phyloP scores from a whole-genome alignment of 2,329 filamentous ascomycete genomes.

The Epichloe hybrida region DNA sequence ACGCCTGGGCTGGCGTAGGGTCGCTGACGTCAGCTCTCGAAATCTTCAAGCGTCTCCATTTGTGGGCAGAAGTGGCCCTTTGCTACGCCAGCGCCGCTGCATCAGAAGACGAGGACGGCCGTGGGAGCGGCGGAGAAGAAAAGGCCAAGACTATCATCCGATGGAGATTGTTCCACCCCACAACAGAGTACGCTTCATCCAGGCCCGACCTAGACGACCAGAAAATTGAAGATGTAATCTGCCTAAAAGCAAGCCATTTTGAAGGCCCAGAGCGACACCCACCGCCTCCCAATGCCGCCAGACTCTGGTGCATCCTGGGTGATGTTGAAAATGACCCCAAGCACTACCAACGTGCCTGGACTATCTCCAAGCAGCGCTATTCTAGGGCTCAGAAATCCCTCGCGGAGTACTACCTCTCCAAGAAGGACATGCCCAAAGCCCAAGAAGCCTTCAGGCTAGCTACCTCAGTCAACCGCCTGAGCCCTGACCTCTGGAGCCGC shows the following conservation, averaged over 20 bases:
- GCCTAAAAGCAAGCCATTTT: constrained; percentile 40
- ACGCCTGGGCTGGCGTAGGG: constrained; percentile 81
- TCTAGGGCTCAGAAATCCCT: constrained; percentile 79
- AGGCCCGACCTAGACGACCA: constrained; percentile 34
- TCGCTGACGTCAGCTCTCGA: constrained; percentile 82
- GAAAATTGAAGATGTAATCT: constrained; percentile 38
- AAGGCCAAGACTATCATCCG: constrained; percentile 68
- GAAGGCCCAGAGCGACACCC: constrained; percentile 53
- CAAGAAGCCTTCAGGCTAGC: constrained; percentile 67
- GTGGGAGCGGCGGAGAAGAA: constrained; percentile 52
- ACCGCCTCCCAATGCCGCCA: constrained; percentile 67
- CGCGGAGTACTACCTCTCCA: constrained; percentile 60
- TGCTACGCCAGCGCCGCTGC: constrained; percentile 57
- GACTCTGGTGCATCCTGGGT: constrained; percentile 85
- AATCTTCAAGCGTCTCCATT: constrained; percentile 83
- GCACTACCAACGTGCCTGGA: constrained; percentile 81
- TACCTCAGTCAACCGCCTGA: constrained; percentile 65
- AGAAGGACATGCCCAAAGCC: constrained; percentile 54
- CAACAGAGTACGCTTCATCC: constrained; percentile 19
- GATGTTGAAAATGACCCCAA: constrained; percentile 65
- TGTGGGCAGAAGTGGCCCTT: constrained; percentile 91
- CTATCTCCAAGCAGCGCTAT: constrained; percentile 66
- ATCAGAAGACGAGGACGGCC: constrained; percentile 43
- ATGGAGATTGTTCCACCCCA: constrained; percentile 63
- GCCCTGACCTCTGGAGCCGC: constrained; percentile 75